Percentiles rank a stretch among this genome's conserved stretches.
These are phyloP conservation scores for Aspergillus arachidicola DNA, from an alignment of 2,329 filamentous ascomycete genomes.

Conservation along the genomic window DNA sequence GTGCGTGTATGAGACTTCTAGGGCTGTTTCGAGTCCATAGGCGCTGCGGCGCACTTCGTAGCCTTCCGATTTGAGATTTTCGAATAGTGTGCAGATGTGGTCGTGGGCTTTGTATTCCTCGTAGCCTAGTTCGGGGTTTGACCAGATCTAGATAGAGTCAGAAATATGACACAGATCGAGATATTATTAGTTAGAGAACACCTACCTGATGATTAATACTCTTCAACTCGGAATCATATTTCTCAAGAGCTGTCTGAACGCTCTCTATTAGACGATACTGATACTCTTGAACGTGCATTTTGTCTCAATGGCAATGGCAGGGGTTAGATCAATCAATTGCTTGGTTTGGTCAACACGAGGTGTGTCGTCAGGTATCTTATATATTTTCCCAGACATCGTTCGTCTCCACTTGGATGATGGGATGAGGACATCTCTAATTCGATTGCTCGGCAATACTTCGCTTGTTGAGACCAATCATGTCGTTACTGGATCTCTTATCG, in stretches of 20 bases:
- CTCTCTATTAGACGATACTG: slow-evolving; percentile 28
- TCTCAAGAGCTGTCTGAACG: slow-evolving; percentile 25
- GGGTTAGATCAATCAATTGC: too few relatives aligned
- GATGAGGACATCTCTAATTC: background rate
- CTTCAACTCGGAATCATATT: slow-evolving; percentile 24
- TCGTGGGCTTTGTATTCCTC: slow-evolving; percentile 56
- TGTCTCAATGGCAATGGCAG: background rate
- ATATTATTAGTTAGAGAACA: background rate
- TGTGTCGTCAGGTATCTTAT: background rate
- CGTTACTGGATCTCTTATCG: background rate
- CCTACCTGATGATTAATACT: slow-evolving; percentile 30
- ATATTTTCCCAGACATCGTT: background rate
- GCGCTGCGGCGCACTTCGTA: slow-evolving; percentile 49
- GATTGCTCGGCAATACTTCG: background rate
- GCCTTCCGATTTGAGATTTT: slow-evolving; percentile 36
- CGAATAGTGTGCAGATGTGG: slow-evolving; percentile 45
- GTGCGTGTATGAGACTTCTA: slow-evolving; percentile 45
- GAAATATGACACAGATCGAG: background rate
- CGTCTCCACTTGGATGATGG: background rate
- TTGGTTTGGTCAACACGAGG: too few relatives aligned
- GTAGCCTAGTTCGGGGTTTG: slow-evolving; percentile 54
- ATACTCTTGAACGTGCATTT: slow-evolving; percentile 27
- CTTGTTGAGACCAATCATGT: background rate
- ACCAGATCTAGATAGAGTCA: slow-evolving; percentile 35
- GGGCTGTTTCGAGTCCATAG: slow-evolving; percentile 54